A percentile compares a stretch with the other conserved stretches of the same genome.
These are phyloP conservation scores for Madurella mycetomatis DNA, from an alignment of 2,329 filamentous ascomycete genomes.

Conservation along the genomic window DNA sequence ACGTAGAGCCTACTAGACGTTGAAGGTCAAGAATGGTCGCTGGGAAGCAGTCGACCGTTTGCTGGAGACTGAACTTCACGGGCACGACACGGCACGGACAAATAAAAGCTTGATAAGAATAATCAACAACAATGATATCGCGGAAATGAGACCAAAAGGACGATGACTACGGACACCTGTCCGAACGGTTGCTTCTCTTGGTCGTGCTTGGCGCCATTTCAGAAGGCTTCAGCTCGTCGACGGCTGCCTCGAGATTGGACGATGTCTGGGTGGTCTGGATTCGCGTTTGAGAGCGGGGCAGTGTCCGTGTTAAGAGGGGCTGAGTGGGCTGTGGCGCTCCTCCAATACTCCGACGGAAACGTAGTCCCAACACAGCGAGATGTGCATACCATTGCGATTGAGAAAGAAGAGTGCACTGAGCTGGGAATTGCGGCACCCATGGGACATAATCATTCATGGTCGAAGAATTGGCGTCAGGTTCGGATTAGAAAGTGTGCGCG, in stretches of 20 bases:
- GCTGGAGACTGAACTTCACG: not conserved
- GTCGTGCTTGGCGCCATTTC: conserved; percentile 13
- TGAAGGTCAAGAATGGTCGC: not conserved
- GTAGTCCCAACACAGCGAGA: too few relatives aligned
- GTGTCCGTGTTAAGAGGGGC: not conserved
- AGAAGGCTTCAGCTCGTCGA: conserved; percentile 13
- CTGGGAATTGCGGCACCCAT: not conserved
- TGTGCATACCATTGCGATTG: too few relatives aligned
- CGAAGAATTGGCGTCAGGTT: too few relatives aligned
- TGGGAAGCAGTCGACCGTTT: not conserved
- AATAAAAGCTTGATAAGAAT: too few relatives aligned
- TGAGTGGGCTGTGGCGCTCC: not conserved
- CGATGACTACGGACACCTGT: not conserved
- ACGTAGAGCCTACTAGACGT: not conserved
- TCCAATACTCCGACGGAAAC: not conserved
- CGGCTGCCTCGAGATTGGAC: not conserved
- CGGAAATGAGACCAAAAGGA: not conserved
- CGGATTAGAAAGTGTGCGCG: too few relatives aligned
- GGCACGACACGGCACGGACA: not conserved
- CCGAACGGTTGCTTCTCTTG: not conserved
- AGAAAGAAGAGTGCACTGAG: not conserved
- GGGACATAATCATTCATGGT: too few relatives aligned
- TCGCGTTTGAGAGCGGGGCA: conserved; percentile 9
- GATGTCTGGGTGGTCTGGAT: too few relatives aligned
- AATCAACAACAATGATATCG: too few relatives aligned